These are phyloP conservation scores for Lumnitzera littorea DNA, from an alignment of 345 rosid species.

Conservation along the genomic window DNA sequence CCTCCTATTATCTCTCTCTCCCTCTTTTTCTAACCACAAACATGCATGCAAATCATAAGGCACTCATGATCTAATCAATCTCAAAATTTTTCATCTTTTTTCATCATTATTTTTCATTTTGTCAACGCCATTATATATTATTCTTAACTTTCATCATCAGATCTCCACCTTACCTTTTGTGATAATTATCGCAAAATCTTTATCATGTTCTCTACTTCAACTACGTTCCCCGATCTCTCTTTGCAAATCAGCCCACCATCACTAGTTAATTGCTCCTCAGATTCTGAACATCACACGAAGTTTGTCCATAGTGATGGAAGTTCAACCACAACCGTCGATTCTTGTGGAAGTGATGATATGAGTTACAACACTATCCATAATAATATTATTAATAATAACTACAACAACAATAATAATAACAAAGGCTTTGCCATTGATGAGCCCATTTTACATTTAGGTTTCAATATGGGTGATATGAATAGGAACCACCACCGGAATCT, in stretches of 20 bases:
- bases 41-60: slow-evolving; percentile 72
- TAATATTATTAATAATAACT: neutral
- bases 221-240: slow-evolving; percentile 67
- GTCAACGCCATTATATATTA: slow-evolving; percentile 8
- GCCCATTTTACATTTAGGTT: slow-evolving; percentile 65
- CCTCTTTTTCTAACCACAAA: slow-evolving; percentile 9
- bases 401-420: too few relatives aligned
- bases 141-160: slow-evolving; percentile 19
- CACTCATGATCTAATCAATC: slow-evolving; percentile 81
- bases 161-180: slow-evolving; percentile 7
- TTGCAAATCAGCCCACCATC: slow-evolving; percentile 82
- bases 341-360: slow-evolving; percentile 48
- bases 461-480: slow-evolving; percentile 32
- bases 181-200: slow-evolving; percentile 7
- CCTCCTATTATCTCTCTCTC: slow-evolving; percentile 20
- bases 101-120: slow-evolving; percentile 2
- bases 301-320: slow-evolving; percentile 35
- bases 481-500: slow-evolving; percentile 2
- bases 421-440: slow-evolving; percentile 14
- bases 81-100: slow-evolving; percentile 16
- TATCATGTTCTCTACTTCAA: slow-evolving; percentile 31
- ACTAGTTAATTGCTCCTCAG: slow-evolving; percentile 9
- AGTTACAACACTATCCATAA: slow-evolving; percentile 53
- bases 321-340: slow-evolving; percentile 67
- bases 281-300: slow-evolving; percentile 10